These are phyloP conservation scores for Ustilago crameri DNA, from an alignment of 1,284 basidiomycete genomes.

Conservation along the genomic window DNA sequence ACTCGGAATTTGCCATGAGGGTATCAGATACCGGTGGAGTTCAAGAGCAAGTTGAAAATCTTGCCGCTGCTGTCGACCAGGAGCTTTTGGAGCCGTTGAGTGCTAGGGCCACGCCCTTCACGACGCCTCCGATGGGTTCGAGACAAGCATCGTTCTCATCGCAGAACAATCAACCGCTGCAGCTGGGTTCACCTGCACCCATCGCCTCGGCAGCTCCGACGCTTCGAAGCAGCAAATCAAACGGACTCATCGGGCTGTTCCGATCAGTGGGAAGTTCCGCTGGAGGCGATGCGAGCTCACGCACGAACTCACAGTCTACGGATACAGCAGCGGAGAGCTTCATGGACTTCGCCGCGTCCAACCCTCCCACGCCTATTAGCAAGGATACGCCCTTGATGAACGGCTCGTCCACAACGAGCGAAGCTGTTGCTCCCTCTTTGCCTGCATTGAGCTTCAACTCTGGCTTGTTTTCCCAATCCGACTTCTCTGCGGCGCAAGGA, in stretches of 20 bases:
- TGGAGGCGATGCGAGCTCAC: slow-evolving; percentile 6
- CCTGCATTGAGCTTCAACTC: slow-evolving; percentile 49
- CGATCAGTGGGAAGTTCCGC: slow-evolving; percentile 41
- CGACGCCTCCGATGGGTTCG: slow-evolving; percentile 37
- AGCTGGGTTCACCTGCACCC: slow-evolving; percentile 43
- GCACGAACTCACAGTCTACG: slow-evolving; percentile 32
- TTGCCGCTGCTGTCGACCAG: slow-evolving; percentile 31
- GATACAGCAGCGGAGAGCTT: slow-evolving; percentile 33
- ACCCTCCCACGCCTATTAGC: slow-evolving; percentile 49
- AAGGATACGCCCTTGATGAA: slow-evolving; percentile 37
- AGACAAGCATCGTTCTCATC: slow-evolving; percentile 21
- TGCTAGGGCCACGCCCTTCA: slow-evolving; percentile 20
- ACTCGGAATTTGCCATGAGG: slow-evolving; percentile 30
- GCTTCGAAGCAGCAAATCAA: slow-evolving; percentile 17
- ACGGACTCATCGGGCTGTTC: slow-evolving; percentile 30
- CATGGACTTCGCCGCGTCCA: slow-evolving; percentile 10
- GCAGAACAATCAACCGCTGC: slow-evolving; percentile 11
- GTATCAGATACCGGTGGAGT: slow-evolving; percentile 25
- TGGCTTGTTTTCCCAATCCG: slow-evolving; percentile 43
- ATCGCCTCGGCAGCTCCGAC: slow-evolving; percentile 19
- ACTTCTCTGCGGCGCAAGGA: slow-evolving; percentile 15
- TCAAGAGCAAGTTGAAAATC: slow-evolving; percentile 32
- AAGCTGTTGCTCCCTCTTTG: slow-evolving; percentile 16
- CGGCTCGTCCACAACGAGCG: neutral
- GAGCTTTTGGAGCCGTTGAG: slow-evolving; percentile 20